Base-by-base conservation (phyloP, 768 basidiomycete genomes). In the Suillus spraguei region DNA sequence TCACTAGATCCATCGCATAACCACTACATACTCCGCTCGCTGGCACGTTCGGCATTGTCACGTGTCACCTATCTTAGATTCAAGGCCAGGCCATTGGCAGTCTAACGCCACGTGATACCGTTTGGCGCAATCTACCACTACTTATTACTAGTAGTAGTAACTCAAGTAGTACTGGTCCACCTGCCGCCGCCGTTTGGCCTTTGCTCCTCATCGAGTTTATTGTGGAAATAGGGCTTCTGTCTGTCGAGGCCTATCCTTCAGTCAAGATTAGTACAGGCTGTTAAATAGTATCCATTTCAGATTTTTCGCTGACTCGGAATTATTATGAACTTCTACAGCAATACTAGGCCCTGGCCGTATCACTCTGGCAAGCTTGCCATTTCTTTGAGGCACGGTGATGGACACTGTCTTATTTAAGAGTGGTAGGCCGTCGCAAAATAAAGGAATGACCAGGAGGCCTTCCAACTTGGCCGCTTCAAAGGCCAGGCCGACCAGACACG, bases 131-230 rank as follows among this genome's bases (percentile, higher is more conserved):
- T 4, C 28, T 28, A 28, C 28, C 28, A 28, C 28, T 28, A 35
- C 3, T 42, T 17, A 41, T 0, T 44, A 44, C 20, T 44, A 44
- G n/a, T n/a, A n/a, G n/a, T n/a, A n/a, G n/a, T n/a, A n/a, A 28
- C 4, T 28, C 28, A 28, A 28, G 28, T 28, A 13, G 3, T 38
- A 10, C 17, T 44, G 20, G 20, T n/a, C 20, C 13, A 55, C 54
- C 54, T 55, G 54, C 54, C 54, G 14, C 54, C 20, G 14, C n/a
- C 53, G 9, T 36, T 36, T 36, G 33, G 53, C 13, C 52, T 53
- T 53, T 17, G 8, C 28, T 20, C 13, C 5, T 32, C 4, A 2
- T 17, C 20, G 32, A 20, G 9, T 33, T 20, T 1, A 3, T 17
- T 10, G 2, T 8, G 8, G 17, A n/a, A 53, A 53, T 13, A 2